phyloP scores from a whole-genome alignment of 2,329 filamentous ascomycete genomes.

The Diaporthe ampelina region DNA sequence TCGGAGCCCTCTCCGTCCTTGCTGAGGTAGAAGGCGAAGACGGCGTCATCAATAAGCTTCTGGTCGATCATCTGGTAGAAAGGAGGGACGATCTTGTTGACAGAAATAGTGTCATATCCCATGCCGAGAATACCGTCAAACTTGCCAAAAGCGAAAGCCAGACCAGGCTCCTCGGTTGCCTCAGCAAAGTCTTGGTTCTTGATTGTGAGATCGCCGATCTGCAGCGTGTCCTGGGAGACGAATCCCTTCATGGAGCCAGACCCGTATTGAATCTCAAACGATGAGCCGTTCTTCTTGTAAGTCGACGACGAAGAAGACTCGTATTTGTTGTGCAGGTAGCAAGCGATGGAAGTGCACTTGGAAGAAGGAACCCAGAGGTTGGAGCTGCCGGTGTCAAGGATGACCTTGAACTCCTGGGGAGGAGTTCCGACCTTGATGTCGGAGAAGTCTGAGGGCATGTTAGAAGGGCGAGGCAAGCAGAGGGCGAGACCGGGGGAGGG shows the following conservation, averaged over 20 bases:
- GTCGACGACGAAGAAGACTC: constrained; percentile 90
- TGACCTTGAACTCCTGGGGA: constrained; percentile 96
- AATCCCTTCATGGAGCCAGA: constrained; percentile 95
- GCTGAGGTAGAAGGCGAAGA: constrained; percentile 97
- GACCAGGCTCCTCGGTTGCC: constrained; percentile 93
- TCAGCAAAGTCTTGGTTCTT: constrained; percentile 96
- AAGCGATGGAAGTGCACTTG: constrained; percentile 94
- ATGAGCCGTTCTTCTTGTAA: constrained; percentile 93
- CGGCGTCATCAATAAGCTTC: constrained; percentile 88
- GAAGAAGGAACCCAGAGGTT: constrained; percentile 98
- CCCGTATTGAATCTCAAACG: constrained; percentile 95
- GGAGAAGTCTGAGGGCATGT: constrained; percentile 82
- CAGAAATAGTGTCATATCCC: constrained; percentile 95
- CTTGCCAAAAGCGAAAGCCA: constrained; percentile 96
- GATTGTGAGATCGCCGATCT: constrained; percentile 90
- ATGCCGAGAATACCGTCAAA: constrained; percentile 98
- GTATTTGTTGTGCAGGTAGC: constrained; percentile 97
- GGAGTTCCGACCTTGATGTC: constrained; percentile 94
- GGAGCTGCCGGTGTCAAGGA: constrained; percentile 97
- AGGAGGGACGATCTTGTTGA: constrained; percentile 93
- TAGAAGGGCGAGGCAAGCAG: neutral
- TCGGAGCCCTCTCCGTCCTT: constrained; percentile 84
- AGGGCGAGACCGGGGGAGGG: constrained; percentile 13
- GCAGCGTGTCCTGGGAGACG: constrained; percentile 88
- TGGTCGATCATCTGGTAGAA: constrained; percentile 98